A percentile compares a stretch with the other conserved stretches of the same genome.
phyloP scores from a whole-genome alignment of 345 rosid species.

The Crucihimalaya himalaica region DNA sequence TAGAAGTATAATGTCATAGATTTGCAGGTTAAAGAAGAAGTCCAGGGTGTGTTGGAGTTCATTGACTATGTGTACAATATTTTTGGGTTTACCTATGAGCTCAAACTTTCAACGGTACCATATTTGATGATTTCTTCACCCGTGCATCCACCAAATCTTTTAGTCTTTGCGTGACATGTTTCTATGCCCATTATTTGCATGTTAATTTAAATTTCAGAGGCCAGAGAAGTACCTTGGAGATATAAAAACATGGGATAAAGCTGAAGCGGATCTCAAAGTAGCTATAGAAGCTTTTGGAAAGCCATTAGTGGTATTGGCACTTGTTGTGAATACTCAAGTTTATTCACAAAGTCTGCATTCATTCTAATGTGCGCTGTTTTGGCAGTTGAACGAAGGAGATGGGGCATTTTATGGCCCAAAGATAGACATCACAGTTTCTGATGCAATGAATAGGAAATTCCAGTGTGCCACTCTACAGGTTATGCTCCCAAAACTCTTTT shows the following conservation, averaged over 20 bases:
- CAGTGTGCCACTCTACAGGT: conserved; percentile 99
- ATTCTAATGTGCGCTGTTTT: conserved; percentile 20
- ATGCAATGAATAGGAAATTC: conserved; percentile 87
- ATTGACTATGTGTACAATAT: conserved; percentile 64
- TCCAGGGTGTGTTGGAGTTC: conserved; percentile 75
- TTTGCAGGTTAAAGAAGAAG: conserved; percentile 84
- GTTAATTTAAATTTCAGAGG: conserved; percentile 56
- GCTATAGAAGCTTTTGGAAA: conserved; percentile 81
- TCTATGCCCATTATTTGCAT: conserved; percentile 1
- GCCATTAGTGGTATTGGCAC: conserved; percentile 70
- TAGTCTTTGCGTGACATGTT: not conserved
- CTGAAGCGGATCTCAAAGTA: conserved; percentile 79
- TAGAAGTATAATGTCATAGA: conserved; percentile 17
- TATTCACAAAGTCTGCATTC: not conserved
- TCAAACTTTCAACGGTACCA: conserved; percentile 89
- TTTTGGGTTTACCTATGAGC: conserved; percentile 90
- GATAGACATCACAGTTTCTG: conserved; percentile 96
- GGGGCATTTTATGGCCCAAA: conserved; percentile 99
- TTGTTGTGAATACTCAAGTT: conserved; percentile 13
- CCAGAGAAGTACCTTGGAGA: conserved; percentile 93
- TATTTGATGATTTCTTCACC: conserved; percentile 13
- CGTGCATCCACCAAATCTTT: not conserved
- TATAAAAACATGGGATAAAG: conserved; percentile 80
- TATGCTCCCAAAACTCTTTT: conserved; percentile 9
- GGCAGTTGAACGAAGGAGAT: conserved; percentile 87